phyloP scores from a whole-genome alignment of 306 rosid species.

The Fragaria nilgerrensis region DNA sequence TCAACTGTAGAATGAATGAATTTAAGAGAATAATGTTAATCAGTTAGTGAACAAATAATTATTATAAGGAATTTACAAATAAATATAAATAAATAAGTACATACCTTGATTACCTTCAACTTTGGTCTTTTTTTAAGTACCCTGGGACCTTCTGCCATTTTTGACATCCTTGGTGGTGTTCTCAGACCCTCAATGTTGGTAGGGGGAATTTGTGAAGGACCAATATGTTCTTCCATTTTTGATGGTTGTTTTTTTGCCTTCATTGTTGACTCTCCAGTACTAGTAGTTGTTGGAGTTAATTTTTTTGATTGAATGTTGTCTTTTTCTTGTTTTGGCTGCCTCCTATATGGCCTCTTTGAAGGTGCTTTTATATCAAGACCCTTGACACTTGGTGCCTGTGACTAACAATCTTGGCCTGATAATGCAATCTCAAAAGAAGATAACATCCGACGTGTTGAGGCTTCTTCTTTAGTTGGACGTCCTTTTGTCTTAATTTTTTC shows the following conservation, averaged over 20 bases:
- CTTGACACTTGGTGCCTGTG: background rate
- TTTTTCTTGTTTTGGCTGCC: background rate
- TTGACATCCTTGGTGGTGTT: too few relatives aligned
- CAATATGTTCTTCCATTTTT: background rate
- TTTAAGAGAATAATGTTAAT: too few relatives aligned
- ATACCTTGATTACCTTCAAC: too few relatives aligned
- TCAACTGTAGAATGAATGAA: too few relatives aligned
- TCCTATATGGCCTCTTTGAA: too few relatives aligned
- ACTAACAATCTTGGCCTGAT: background rate
- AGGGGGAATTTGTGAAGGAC: background rate
- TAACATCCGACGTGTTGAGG: background rate
- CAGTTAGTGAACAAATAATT: too few relatives aligned
- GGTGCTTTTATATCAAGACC: background rate
- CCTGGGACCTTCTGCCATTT: too few relatives aligned
- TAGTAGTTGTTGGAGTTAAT: background rate
- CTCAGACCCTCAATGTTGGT: too few relatives aligned
- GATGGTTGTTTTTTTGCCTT: background rate
- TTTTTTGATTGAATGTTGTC: background rate
- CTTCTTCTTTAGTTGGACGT: background rate
- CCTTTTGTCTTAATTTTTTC: background rate
- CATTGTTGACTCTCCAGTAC: background rate
- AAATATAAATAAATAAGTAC: too few relatives aligned
- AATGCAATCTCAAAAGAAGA: background rate
- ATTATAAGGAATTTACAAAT: too few relatives aligned
- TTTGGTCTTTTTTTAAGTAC: too few relatives aligned